These are phyloP conservation scores for Geranium incanum DNA, from an alignment of 441 rosid genomes.

Conservation along the genomic window DNA sequence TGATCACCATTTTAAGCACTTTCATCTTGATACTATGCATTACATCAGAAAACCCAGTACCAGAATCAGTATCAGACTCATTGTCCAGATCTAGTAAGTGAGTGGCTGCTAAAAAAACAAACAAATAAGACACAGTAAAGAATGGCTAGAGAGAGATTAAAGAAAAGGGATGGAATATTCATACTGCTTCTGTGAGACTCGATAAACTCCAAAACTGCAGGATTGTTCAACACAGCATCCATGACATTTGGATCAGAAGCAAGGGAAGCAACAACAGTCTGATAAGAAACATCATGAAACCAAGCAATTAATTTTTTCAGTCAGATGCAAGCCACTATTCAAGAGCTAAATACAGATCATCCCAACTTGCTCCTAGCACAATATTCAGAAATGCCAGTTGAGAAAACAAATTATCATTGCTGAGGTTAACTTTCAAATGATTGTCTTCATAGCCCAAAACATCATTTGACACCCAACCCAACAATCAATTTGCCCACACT, in stretches of 20 bases:
- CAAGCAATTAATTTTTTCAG: neutral
- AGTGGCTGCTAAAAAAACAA: neutral
- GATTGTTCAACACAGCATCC: slow-evolving; percentile 1
- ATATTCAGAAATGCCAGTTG: no score
- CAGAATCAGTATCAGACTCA: neutral
- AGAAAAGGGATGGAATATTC: neutral
- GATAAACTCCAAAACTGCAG: neutral
- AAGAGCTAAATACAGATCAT: no score
- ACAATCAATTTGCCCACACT: no score
- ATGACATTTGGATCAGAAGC: neutral
- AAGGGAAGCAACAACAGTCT: slow-evolving; percentile 8
- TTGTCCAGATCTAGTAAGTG: neutral
- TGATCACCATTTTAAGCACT: neutral
- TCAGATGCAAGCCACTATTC: no score
- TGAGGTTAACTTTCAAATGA: no score
- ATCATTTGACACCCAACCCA: no score
- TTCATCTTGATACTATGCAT: neutral
- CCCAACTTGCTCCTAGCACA: no score
- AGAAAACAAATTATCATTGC: no score
- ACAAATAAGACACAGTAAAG: neutral
- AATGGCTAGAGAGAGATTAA: neutral
- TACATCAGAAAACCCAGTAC: neutral
- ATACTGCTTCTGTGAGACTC: neutral
- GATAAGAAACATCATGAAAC: neutral
- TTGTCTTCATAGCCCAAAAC: no score